phyloP scores from a whole-genome alignment of 2,329 filamentous ascomycete species.

The Fusarium dimerum region DNA sequence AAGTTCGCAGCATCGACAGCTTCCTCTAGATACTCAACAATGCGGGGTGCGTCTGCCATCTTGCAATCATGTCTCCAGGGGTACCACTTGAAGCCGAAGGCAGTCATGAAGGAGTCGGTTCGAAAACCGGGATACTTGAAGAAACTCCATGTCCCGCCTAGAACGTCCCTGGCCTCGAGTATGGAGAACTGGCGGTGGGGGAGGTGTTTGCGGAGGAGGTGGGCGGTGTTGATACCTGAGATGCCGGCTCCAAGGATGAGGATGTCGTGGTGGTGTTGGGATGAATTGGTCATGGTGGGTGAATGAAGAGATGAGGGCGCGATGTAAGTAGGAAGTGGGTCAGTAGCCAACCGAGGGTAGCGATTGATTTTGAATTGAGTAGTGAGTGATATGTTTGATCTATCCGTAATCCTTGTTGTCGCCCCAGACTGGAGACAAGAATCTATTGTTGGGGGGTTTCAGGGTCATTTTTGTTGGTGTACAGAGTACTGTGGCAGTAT shows the following conservation, averaged over 20 bases:
- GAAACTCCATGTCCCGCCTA: constrained; percentile 79
- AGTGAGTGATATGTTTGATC: too few species aligned
- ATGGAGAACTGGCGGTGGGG: constrained; percentile 62
- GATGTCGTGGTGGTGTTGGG: constrained; percentile 46
- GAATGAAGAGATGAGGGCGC: background rate
- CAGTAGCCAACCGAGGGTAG: too few species aligned
- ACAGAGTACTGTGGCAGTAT: too few species aligned
- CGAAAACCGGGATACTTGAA: constrained; percentile 77
- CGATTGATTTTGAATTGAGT: too few species aligned
- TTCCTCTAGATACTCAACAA: constrained; percentile 55
- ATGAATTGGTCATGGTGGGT: background rate
- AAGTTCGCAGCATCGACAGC: constrained; percentile 53
- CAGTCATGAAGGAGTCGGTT: constrained; percentile 62
- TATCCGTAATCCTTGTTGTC: too few species aligned
- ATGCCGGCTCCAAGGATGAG: constrained; percentile 72
- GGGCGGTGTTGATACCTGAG: constrained; percentile 73
- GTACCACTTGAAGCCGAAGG: constrained; percentile 70
- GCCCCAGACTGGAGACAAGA: too few species aligned
- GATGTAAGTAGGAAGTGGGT: background rate
- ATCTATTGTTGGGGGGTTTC: too few species aligned
- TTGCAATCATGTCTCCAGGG: constrained; percentile 61
- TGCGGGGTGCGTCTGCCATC: constrained; percentile 54
- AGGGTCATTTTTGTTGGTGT: too few species aligned
- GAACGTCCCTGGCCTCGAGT: constrained; percentile 63
- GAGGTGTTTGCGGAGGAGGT: constrained; percentile 60